Evolutionary conservation across 495 filamentous ascomycete genomes (phyloP).

Genomic region (Penicillium chermesinum): DNA sequence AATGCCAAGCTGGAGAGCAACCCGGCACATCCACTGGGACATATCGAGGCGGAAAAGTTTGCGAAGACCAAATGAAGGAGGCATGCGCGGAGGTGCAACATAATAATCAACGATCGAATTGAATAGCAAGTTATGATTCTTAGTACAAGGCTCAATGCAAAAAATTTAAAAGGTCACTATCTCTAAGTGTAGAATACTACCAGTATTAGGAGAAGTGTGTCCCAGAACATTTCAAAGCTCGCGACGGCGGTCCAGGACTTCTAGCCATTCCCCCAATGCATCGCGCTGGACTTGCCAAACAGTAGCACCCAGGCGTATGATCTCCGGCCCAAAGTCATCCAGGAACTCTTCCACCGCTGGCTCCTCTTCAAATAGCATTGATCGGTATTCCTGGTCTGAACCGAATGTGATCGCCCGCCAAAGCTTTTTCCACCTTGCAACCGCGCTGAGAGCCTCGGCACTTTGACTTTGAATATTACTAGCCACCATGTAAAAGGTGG

Average conservation of each 20-base stretch:
- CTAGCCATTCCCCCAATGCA: not conserved
- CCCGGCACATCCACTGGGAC: conserved; percentile 65
- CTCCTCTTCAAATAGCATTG: not conserved
- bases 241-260: not conserved
- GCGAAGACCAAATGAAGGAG: conserved; percentile 1
- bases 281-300: not conserved
- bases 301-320: not conserved
- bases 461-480: conserved; percentile 34
- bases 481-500: conserved; percentile 55
- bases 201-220: no score
- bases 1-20: conserved; percentile 47
- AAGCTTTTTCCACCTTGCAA: conserved; percentile 11
- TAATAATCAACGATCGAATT: no score
- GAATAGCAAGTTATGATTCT: no score
- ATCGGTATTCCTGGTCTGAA: not conserved
- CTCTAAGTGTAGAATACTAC: no score
- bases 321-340: not conserved
- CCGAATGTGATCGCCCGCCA: not conserved
- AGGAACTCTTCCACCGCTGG: not conserved
- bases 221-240: not conserved
- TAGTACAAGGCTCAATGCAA: no score
- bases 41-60: conserved; percentile 61
- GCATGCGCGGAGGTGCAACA: no score
- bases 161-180: no score
- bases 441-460: conserved; percentile 27